Percentiles rank a stretch among this genome's conserved stretches.
These are phyloP conservation scores for Sonneratia alba DNA, from an alignment of 345 rosid species.

Conservation along the genomic window DNA sequence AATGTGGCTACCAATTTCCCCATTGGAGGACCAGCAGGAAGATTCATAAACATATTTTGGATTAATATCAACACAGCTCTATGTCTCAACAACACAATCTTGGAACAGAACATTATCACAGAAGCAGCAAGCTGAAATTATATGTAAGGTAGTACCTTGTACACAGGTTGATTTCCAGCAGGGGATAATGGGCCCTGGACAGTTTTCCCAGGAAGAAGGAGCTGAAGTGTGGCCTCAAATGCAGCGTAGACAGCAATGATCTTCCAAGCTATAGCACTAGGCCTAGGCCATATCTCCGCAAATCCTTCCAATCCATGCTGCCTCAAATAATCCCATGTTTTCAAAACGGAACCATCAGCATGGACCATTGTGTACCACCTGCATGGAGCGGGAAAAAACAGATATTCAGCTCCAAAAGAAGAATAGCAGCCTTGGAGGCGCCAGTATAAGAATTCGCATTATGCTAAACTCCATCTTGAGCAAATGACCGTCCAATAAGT, in stretches of 20 bases:
- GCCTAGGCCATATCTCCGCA: constrained; percentile 74
- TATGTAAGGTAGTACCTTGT: constrained; percentile 45
- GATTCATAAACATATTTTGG: background rate
- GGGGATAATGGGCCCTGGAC: constrained; percentile 93
- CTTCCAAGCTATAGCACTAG: constrained; percentile 61
- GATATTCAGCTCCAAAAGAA: background rate
- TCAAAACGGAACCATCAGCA: constrained; percentile 68
- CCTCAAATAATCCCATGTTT: constrained; percentile 45
- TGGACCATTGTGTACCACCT: constrained; percentile 98
- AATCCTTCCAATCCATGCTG: constrained; percentile 63
- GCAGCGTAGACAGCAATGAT: constrained; percentile 66
- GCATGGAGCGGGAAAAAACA: constrained; percentile 9
- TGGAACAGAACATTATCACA: background rate
- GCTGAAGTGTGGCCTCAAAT: constrained; percentile 90
- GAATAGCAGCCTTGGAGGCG: background rate
- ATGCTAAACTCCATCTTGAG: background rate
- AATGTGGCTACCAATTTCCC: background rate
- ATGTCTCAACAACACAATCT: background rate
- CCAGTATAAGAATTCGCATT: no score
- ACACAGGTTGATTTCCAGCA: constrained; percentile 70
- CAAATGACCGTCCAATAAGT: background rate
- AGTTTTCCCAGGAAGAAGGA: constrained; percentile 79
- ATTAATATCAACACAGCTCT: background rate
- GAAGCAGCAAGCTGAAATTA: background rate
- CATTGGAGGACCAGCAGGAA: background rate